Percentiles rank a stretch among this genome's conserved stretches.
Evolutionary conservation across 768 basidiomycete species (phyloP).

Genomic region (Clitopilus hobsonii): DNA sequence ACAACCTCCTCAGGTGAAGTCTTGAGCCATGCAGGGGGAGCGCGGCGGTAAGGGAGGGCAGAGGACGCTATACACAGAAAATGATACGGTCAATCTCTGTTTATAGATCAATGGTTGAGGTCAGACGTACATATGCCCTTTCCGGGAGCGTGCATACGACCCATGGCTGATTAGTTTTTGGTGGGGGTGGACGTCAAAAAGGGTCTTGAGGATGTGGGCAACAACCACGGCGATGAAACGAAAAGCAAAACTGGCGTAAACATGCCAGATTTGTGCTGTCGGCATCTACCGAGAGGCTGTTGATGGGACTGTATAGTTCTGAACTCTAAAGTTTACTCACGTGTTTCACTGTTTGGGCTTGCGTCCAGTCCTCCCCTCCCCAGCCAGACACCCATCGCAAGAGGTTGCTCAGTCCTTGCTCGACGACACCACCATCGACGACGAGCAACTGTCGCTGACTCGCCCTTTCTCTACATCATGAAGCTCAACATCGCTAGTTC

Average conservation of each 20-base stretch:
- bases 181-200: slow-evolving; percentile 1
- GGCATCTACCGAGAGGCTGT: slow-evolving; percentile 38
- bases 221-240: slow-evolving; percentile 12
- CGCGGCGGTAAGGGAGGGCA: slow-evolving; percentile 94
- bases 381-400: slow-evolving; percentile 29
- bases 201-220: slow-evolving; percentile 34
- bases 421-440: neutral
- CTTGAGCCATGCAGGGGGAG: slow-evolving; percentile 96
- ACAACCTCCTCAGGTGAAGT: slow-evolving; percentile 91
- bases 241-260: neutral
- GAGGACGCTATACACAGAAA: slow-evolving; percentile 61
- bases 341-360: slow-evolving; percentile 29
- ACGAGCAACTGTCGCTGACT: slow-evolving; percentile 7
- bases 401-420: slow-evolving; percentile 31
- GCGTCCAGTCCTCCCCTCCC: slow-evolving; percentile 22
- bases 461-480: slow-evolving; percentile 51
- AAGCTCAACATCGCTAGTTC: slow-evolving; percentile 96
- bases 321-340: slow-evolving; percentile 46
- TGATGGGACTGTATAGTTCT: slow-evolving; percentile 52
- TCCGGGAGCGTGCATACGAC: slow-evolving; percentile 99
- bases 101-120: neutral
- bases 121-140: slow-evolving; percentile 93
- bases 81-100: neutral
- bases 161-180: slow-evolving; percentile 57
- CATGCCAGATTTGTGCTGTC: slow-evolving; percentile 6